Conservation (phyloP, 176 grass and related monocot species). For the Olyra latifolia region DNA sequence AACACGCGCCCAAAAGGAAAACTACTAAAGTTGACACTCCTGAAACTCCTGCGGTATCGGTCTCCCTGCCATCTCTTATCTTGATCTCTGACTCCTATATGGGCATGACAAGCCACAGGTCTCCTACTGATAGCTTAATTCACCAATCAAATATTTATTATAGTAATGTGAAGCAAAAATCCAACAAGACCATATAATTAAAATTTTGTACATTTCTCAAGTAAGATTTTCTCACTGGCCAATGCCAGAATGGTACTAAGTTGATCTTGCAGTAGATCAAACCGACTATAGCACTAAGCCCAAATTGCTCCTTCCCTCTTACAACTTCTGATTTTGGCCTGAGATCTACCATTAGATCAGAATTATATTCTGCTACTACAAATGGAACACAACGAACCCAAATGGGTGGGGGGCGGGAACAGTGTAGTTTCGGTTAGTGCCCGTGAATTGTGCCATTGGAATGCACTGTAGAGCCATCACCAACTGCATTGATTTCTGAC, state of each 20-base stretch:
- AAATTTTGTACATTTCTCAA: background rate
- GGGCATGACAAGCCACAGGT: too few species aligned
- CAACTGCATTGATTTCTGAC: slow-evolving; percentile 33
- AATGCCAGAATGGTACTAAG: background rate
- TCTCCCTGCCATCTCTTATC: too few species aligned
- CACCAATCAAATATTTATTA: background rate
- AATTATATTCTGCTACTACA: background rate
- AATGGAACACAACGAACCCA: background rate
- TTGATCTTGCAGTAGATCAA: background rate
- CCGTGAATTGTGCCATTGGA: slow-evolving; percentile 1
- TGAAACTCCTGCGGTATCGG: too few species aligned
- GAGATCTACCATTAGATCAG: background rate
- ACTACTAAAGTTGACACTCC: too few species aligned
- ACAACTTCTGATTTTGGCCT: too few species aligned
- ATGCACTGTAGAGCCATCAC: background rate
- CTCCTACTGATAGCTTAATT: background rate
- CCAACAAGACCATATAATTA: background rate
- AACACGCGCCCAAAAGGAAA: too few species aligned
- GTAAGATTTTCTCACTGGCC: background rate
- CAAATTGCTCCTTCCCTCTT: background rate
- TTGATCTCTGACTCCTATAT: too few species aligned
- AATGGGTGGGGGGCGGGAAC: too few species aligned
- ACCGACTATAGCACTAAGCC: background rate
- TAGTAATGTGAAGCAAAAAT: background rate
- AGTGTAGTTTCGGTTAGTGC: background rate